Conservation (phyloP, 805 yeast species). For the Candida gorgasii region DNA sequence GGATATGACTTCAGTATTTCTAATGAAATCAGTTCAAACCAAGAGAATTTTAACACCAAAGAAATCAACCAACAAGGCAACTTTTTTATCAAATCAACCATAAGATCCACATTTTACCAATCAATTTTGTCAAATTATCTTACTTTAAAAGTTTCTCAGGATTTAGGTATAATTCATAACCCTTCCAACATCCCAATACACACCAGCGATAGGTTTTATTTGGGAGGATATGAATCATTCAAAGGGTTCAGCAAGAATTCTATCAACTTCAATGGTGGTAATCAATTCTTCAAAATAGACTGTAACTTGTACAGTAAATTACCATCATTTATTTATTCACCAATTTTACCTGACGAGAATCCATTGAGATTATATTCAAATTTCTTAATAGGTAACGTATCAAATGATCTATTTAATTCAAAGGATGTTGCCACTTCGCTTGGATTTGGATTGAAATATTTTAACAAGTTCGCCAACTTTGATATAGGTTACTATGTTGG, state of each 20-base stretch:
- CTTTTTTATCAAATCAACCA: conserved; percentile 36
- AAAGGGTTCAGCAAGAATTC: conserved; percentile 70
- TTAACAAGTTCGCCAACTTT: conserved; percentile 41
- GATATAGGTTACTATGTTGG: conserved; percentile 42
- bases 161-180: conserved; percentile 58
- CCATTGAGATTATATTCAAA: conserved; percentile 59
- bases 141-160: conserved; percentile 50
- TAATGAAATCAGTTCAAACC: conserved; percentile 47
- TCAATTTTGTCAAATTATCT: conserved; percentile 46
- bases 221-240: conserved; percentile 78
- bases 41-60: conserved; percentile 26
- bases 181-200: conserved; percentile 43
- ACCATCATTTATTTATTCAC: conserved; percentile 44
- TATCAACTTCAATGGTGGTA: conserved; percentile 76
- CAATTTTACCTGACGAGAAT: conserved; percentile 19
- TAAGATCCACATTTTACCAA: conserved; percentile 32
- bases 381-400: conserved; percentile 63
- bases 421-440: conserved; percentile 24
- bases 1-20: conserved; percentile 63
- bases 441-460: conserved; percentile 41
- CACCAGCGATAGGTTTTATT: conserved; percentile 74
- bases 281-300: conserved; percentile 57
- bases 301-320: conserved; percentile 58
- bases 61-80: conserved; percentile 10
- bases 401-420: conserved; percentile 26